phyloP scores from a whole-genome alignment of 73 alveolate genomes.

The Tetrahymena malaccensis region DNA sequence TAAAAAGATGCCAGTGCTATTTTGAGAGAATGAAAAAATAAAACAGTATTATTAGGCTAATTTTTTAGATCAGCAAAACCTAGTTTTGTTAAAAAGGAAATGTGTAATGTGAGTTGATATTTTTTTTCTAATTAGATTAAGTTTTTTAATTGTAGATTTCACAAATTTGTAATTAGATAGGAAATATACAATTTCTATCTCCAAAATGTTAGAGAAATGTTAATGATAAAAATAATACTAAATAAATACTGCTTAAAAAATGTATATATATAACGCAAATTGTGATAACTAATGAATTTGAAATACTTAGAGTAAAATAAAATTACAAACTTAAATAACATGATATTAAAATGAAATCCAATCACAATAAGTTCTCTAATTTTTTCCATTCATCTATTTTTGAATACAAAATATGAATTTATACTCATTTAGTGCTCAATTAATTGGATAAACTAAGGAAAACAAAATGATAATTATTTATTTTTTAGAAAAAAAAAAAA shows the following conservation, averaged over 20 bases:
- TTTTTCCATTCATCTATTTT: background rate
- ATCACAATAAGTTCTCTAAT: background rate
- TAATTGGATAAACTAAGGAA: background rate
- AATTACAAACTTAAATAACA: background rate
- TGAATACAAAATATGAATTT: too few relatives aligned
- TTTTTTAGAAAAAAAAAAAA: background rate
- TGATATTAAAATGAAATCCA: background rate
- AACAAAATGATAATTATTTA: background rate
- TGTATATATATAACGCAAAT: too few relatives aligned
- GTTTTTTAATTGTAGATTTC: background rate
- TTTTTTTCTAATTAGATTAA: background rate
- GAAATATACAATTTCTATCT: background rate
- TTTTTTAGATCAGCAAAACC: background rate
- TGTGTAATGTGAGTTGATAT: background rate
- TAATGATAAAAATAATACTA: background rate
- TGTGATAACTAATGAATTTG: background rate
- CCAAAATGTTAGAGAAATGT: background rate
- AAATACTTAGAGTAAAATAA: background rate
- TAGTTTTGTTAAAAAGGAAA: background rate
- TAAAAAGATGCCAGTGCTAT: too few relatives aligned
- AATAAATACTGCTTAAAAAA: too few relatives aligned
- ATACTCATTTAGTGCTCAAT: background rate
- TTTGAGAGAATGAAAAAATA: too few relatives aligned
- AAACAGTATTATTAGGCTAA: background rate
- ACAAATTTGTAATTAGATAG: too few relatives aligned